These are phyloP conservation scores for Fusarium heterosporum DNA, from an alignment of 2,329 filamentous ascomycete genomes.

Conservation along the genomic window DNA sequence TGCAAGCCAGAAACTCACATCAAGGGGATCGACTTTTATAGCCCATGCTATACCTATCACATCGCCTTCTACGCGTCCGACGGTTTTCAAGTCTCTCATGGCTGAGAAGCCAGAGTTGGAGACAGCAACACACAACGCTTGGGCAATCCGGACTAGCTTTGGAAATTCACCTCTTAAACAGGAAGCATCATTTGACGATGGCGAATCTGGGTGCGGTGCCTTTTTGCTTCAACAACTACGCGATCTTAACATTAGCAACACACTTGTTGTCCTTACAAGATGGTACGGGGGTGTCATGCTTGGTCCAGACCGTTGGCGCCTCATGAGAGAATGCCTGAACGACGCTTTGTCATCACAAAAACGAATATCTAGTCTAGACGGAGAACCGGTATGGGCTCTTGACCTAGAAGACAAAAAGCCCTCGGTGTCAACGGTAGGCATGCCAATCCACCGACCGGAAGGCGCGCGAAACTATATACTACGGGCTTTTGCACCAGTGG, in stretches of 20 bases:
- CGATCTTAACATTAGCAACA: constrained; percentile 62
- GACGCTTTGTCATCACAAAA: constrained; percentile 64
- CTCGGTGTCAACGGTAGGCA: constrained; percentile 58
- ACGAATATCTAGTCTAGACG: constrained; percentile 53
- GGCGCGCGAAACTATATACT: constrained; percentile 70
- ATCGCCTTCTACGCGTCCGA: constrained; percentile 57
- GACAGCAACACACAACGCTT: constrained; percentile 69
- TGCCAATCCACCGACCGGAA: constrained; percentile 81
- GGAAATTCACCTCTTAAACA: constrained; percentile 55
- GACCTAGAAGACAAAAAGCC: constrained; percentile 64
- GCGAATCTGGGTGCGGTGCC: constrained; percentile 69
- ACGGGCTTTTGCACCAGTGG: constrained; percentile 66
- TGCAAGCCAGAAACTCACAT: constrained; percentile 62
- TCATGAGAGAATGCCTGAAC: constrained; percentile 69
- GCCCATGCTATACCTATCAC: constrained; percentile 59
- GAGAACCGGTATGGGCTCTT: constrained; percentile 71
- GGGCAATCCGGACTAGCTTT: constrained; percentile 57
- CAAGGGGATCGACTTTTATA: constrained; percentile 68
- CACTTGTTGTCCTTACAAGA: constrained; percentile 68
- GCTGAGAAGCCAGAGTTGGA: constrained; percentile 61
- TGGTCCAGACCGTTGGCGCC: constrained; percentile 70
- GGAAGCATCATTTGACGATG: constrained; percentile 69
- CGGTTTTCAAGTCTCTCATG: constrained; percentile 62
- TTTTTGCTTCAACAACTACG: constrained; percentile 67
- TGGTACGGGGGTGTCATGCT: constrained; percentile 74